Conservation (phyloP, 441 rosid genomes). For the Arabidopsis hybrid region DNA sequence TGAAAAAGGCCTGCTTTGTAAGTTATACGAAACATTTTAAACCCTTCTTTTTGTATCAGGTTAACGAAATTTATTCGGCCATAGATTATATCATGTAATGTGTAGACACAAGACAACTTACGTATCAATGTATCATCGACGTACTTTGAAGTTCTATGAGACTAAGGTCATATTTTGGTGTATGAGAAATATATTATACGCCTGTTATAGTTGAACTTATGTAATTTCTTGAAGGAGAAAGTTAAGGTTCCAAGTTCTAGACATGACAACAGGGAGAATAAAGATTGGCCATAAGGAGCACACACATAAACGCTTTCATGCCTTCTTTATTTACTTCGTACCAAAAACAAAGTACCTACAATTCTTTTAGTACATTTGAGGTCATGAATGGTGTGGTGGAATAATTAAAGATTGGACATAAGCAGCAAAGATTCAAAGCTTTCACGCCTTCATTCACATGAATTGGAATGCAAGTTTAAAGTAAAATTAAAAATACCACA, state of each 20-base stretch:
- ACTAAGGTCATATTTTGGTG: constrained; percentile 1
- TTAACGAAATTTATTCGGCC: constrained; percentile 3
- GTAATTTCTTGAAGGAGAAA: neutral
- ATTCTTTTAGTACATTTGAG: neutral
- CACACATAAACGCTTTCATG: neutral
- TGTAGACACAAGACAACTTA: neutral
- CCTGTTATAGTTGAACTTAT: neutral
- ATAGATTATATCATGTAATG: neutral
- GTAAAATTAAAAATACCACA: too few species aligned
- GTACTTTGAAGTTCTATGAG: neutral
- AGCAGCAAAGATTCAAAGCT: neutral
- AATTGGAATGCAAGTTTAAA: neutral
- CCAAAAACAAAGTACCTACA: neutral
- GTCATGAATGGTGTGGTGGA: neutral
- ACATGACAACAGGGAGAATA: neutral
- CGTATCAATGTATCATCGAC: neutral
- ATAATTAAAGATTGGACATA: neutral
- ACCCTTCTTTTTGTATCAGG: neutral
- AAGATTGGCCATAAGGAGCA: neutral
- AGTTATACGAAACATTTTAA: constrained; percentile 2
- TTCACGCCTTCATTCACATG: neutral
- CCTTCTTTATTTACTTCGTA: neutral
- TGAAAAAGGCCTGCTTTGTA: constrained; percentile 19
- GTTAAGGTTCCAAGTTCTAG: neutral
- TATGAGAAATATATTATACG: neutral